phyloP scores from a whole-genome alignment of 768 basidiomycete species.

The Leucogyrophana mollusca region DNA sequence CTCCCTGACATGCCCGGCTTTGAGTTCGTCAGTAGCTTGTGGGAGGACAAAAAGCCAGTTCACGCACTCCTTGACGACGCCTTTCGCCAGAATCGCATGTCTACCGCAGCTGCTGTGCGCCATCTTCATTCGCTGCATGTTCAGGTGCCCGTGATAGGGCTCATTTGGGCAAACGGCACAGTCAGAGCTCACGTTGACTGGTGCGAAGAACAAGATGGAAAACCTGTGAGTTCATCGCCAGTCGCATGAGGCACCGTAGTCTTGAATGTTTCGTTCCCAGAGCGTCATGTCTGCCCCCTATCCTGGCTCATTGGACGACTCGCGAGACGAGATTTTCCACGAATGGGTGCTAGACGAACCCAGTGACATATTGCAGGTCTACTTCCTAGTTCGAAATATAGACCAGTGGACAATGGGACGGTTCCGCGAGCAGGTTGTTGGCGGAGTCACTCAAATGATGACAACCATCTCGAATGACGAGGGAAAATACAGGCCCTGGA shows the following conservation, averaged over 20 bases:
- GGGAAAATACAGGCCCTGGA: constrained; percentile 46
- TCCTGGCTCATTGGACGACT: constrained; percentile 19
- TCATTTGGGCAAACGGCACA: constrained; percentile 51
- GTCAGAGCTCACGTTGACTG: constrained; percentile 59
- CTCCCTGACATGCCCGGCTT: constrained; percentile 47
- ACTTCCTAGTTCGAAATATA: constrained; percentile 51
- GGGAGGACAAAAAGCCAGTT: constrained; percentile 61
- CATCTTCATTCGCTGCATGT: constrained; percentile 50
- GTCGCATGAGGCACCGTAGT: neutral
- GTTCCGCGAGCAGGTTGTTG: constrained; percentile 39
- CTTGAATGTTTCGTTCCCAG: constrained; percentile 24
- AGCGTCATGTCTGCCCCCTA: constrained; percentile 51
- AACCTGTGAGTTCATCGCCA: constrained; percentile 30
- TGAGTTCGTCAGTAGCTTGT: constrained; percentile 53
- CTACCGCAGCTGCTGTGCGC: constrained; percentile 47
- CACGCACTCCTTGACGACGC: constrained; percentile 50
- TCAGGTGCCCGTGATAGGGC: constrained; percentile 47
- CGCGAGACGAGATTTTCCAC: constrained; percentile 33
- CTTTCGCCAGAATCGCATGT: constrained; percentile 57
- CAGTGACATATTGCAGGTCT: constrained; percentile 46
- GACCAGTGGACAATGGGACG: constrained; percentile 48
- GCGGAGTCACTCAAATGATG: constrained; percentile 37
- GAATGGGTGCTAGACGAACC: constrained; percentile 50
- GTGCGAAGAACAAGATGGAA: constrained; percentile 36
- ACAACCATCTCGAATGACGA: constrained; percentile 32